phyloP scores from a whole-genome alignment of 139 green algal genomes.

The Axilococcus clingmanii region DNA sequence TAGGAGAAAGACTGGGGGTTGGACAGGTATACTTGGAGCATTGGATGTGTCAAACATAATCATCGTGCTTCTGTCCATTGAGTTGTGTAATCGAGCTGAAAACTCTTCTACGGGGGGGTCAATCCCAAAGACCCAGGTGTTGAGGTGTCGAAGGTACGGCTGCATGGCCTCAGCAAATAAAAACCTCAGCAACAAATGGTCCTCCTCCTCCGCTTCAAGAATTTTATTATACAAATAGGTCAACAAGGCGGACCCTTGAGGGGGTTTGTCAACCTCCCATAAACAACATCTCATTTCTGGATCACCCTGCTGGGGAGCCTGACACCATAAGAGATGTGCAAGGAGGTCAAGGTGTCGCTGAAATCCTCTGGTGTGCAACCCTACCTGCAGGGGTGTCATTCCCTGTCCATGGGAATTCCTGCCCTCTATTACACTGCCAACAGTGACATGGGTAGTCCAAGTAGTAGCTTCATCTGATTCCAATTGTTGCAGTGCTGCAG shows the following conservation, averaged over 20 bases:
- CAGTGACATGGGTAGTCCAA: too few species aligned
- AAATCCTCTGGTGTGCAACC: neutral
- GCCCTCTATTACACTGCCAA: neutral
- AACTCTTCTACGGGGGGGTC: too few species aligned
- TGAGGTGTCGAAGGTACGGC: neutral
- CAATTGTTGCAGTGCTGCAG: too few species aligned
- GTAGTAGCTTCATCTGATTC: too few species aligned
- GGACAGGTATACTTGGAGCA: neutral
- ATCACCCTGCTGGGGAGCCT: neutral
- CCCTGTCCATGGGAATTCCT: neutral
- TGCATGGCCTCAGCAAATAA: neutral
- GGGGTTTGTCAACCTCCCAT: neutral
- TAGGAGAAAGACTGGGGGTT: slow-evolving; percentile 1
- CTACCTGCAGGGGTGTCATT: neutral
- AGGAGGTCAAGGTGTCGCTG: neutral
- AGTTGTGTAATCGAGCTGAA: too few species aligned
- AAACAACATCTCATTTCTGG: neutral
- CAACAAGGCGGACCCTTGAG: neutral
- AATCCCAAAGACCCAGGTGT: too few species aligned
- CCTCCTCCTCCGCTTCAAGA: neutral
- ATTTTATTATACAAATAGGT: neutral
- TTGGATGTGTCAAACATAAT: neutral
- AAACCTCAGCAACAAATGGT: neutral
- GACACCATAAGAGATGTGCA: neutral
- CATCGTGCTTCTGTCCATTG: too few species aligned